These are phyloP conservation scores for Xylaria hypoxylon DNA, from an alignment of 2,329 filamentous ascomycete species.

Conservation along the genomic window DNA sequence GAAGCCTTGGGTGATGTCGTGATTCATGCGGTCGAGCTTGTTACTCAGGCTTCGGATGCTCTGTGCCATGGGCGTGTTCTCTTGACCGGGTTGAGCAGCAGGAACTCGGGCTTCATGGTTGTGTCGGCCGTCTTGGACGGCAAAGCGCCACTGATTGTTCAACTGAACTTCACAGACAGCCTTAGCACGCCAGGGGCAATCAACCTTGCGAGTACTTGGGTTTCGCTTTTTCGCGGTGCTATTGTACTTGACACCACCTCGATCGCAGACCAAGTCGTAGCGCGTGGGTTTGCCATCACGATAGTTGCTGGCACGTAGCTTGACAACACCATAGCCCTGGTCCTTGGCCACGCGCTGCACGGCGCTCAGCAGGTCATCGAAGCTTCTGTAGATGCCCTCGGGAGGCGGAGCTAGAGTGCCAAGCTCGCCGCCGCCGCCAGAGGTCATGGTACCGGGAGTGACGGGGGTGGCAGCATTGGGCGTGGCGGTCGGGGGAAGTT, in stretches of 20 bases:
- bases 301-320: constrained; percentile 72
- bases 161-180: constrained; percentile 73
- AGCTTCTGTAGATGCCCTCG: constrained; percentile 69
- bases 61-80: constrained; percentile 68
- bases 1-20: constrained; percentile 67
- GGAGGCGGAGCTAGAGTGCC: constrained; percentile 64
- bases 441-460: constrained; percentile 45
- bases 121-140: constrained; percentile 69
- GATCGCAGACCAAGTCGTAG: constrained; percentile 72
- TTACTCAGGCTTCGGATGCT: constrained; percentile 68
- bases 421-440: constrained; percentile 39
- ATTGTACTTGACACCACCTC: constrained; percentile 72
- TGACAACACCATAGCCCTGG: constrained; percentile 72
- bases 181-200: constrained; percentile 73
- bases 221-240: constrained; percentile 74
- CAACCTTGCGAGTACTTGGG: constrained; percentile 72
- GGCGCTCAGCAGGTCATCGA: constrained; percentile 68
- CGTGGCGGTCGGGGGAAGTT: constrained; percentile 39
- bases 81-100: constrained; percentile 65
- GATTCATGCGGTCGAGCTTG: constrained; percentile 69
- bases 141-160: constrained; percentile 73
- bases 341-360: constrained; percentile 71
- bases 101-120: constrained; percentile 71
- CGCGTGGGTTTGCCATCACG: constrained; percentile 71
- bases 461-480: constrained; percentile 41